Percentiles rank a stretch among this genome's conserved stretches.
Conservation (phyloP, 257 asterid genomes). For the Nicotiana sylvestris region DNA sequence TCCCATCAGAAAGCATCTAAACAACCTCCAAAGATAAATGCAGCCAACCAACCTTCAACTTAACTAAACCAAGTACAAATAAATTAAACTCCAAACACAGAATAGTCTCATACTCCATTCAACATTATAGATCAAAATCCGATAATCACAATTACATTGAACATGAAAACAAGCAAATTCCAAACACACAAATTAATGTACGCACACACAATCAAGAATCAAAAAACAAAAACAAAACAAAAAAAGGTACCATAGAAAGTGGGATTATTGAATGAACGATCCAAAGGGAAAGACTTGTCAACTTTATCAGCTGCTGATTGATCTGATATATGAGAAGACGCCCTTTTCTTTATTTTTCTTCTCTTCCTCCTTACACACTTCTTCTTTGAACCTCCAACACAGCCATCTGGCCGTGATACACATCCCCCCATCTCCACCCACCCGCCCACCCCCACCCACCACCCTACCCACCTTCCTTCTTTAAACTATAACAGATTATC, state of each 20-base stretch:
- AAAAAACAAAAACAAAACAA: background rate
- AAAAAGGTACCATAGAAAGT: conserved; percentile 43
- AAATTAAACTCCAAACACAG: background rate
- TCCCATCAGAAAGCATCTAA: background rate
- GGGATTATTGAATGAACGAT: conserved; percentile 55
- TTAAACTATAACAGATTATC: background rate
- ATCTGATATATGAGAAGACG: conserved; percentile 44
- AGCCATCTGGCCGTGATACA: conserved; percentile 61
- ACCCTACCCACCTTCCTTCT: background rate
- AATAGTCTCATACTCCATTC: background rate
- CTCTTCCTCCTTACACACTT: conserved; percentile 40
- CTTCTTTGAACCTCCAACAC: conserved; percentile 49
- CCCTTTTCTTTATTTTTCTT: conserved; percentile 38
- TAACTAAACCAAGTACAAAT: background rate
- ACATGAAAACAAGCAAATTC: background rate
- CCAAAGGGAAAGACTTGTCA: conserved; percentile 56
- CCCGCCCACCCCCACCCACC: background rate
- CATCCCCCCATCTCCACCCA: conserved; percentile 70
- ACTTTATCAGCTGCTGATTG: conserved; percentile 52
- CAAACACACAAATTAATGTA: background rate
- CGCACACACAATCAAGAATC: background rate
- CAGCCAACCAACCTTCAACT: background rate
- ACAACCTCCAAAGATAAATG: background rate
- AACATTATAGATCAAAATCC: conserved; percentile 8
- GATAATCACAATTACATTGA: background rate